Base-by-base conservation (phyloP, 176 grass and related monocot species). In the Thalia dealbata region DNA sequence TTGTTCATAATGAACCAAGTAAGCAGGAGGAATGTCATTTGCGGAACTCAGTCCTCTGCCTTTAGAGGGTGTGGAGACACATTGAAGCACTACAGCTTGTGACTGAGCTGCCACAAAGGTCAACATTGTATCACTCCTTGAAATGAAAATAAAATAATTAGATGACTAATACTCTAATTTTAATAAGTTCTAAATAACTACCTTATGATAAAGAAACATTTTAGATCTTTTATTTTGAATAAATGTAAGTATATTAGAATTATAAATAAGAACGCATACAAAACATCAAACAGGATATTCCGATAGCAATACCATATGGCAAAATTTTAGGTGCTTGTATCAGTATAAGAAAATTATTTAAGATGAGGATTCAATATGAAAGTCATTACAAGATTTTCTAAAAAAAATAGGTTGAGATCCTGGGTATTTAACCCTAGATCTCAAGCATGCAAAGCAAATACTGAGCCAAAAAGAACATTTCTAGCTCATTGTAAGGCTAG, bases 1-100 rank as follows among this genome's bases (percentile, higher is more conserved):
- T 46, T 90, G 78, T 86, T 97, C 93, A 22, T 73, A 32, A 64
- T 97, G 93, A 88, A 97, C 78, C 78, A 92, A 83, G 2, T 82
- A 90, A 76, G 85, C 75, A 54, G 82, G 89, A 50, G 73, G 58
- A 26, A 92, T 92, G 67, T 92, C 87, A 82, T 75, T 76, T 74
- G 71, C 61, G 78, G 85, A 92, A 74, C 6, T 52, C 78, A 97
- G 81, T 75, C 93, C 93, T 88, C 87, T 89, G 74, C 93, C 93
- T 86, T 97, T 90, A 38, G 52, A 22, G 5, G 82, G 73, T 46
- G 89, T 86, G 73, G 83, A 76, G 58, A 88, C 73, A 86, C 86
- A 86, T 26, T 90, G 67, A 59, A 90, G 51, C 82, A 74, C 56
- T 59, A 90, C 27, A 80, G 79, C 72, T 64, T 55, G 28, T 61